Evolutionary conservation across 202 grass and related monocot species (phyloP).

Genomic region (Dendrocalamus latiflorus): DNA sequence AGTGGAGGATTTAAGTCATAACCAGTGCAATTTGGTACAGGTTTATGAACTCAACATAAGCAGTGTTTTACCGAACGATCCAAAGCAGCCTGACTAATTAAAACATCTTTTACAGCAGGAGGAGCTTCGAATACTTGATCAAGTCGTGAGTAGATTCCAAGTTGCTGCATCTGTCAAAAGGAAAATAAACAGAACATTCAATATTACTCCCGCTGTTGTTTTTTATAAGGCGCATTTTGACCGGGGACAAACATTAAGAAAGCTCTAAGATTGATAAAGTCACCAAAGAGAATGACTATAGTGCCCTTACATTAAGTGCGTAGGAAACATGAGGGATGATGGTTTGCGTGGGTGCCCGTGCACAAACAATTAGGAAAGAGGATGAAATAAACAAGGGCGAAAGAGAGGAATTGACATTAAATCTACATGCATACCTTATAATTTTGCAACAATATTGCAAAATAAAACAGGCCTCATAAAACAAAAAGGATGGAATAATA

Average conservation of each 20-base stretch:
- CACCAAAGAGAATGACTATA: background rate
- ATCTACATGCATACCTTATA: background rate
- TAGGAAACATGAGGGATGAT: slow-evolving; percentile 4
- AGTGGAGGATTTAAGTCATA: background rate
- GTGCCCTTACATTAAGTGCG: slow-evolving; percentile 16
- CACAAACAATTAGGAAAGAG: background rate
- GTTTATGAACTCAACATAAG: slow-evolving; percentile 22
- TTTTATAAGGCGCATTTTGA: background rate
- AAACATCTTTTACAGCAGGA: slow-evolving; percentile 71
- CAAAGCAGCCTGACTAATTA: slow-evolving; percentile 70
- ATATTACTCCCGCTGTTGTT: background rate
- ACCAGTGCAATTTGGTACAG: background rate
- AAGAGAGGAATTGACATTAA: background rate
- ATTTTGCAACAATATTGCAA: background rate
- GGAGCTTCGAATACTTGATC: slow-evolving; percentile 88
- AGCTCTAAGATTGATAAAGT: background rate
- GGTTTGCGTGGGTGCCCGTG: background rate
- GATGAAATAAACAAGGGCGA: background rate
- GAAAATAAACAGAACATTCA: slow-evolving; percentile 22
- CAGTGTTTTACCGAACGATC: slow-evolving; percentile 58
- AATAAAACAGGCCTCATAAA: background rate
- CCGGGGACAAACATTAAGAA: background rate
- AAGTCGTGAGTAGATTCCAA: slow-evolving; percentile 79
- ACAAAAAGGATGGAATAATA: background rate
- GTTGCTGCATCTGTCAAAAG: slow-evolving; percentile 59